phyloP scores from a whole-genome alignment of 2,329 filamentous ascomycete genomes.

The Seiridium unicorne region DNA sequence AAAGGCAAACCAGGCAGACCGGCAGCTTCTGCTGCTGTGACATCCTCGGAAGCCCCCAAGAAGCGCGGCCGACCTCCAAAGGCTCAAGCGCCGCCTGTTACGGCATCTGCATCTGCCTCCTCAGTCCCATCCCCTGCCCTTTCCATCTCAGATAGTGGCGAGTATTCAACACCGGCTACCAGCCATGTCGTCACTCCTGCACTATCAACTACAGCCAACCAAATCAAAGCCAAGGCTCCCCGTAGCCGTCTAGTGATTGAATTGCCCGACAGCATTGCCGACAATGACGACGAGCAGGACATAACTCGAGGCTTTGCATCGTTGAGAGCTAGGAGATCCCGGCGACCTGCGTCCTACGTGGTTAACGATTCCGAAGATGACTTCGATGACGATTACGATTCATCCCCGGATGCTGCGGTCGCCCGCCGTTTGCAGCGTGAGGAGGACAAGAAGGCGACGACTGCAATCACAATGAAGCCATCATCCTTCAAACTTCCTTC shows the following conservation, averaged over 20 bases:
- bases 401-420: conserved; percentile 11
- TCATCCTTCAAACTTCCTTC: conserved; percentile 2
- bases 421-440: conserved; percentile 23
- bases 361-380: conserved; percentile 22
- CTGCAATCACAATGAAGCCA: conserved; percentile 5
- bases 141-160: conserved; percentile 29
- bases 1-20: not conserved
- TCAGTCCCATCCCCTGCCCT: conserved; percentile 31
- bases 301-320: conserved; percentile 5
- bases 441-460: conserved; percentile 16
- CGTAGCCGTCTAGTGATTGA: conserved; percentile 29
- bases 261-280: conserved; percentile 28
- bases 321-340: conserved; percentile 19
- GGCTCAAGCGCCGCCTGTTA: conserved; percentile 11
- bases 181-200: conserved; percentile 39
- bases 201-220: conserved; percentile 19
- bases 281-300: conserved; percentile 31
- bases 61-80: conserved; percentile 28
- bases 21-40: not conserved
- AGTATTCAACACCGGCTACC: conserved; percentile 41
- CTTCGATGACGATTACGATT: conserved; percentile 4
- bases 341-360: conserved; percentile 12
- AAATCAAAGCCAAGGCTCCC: conserved; percentile 12
- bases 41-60: conserved; percentile 14
- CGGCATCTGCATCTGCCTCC: conserved; percentile 29